Conservation (phyloP, 2,329 filamentous ascomycete species). For the Ampelomyces quisqualis region DNA sequence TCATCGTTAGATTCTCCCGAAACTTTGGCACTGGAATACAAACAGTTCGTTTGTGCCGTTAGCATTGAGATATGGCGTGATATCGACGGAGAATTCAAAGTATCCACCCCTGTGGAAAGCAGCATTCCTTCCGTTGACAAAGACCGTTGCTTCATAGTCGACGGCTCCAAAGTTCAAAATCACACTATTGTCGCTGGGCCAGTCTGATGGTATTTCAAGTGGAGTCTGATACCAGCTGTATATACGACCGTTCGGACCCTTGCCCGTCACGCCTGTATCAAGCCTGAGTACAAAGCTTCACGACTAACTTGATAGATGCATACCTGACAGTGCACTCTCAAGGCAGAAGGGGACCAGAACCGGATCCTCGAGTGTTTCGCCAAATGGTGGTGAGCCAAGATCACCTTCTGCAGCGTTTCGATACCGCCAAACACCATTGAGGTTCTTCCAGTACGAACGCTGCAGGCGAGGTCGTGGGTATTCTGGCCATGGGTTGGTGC, state of each 20-base stretch:
- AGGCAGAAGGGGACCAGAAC: conserved; percentile 57
- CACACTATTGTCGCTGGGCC: conserved; percentile 47
- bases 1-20: neutral
- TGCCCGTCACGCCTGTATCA: conserved; percentile 48
- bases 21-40: conserved; percentile 20
- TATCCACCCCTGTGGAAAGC: conserved; percentile 62
- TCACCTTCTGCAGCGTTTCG: conserved; percentile 46
- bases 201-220: conserved; percentile 54
- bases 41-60: conserved; percentile 58
- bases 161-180: conserved; percentile 61
- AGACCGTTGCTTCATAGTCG: conserved; percentile 60
- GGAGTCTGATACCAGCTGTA: conserved; percentile 54
- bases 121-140: conserved; percentile 57
- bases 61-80: conserved; percentile 50
- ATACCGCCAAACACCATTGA: conserved; percentile 62
- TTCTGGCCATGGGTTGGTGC: conserved; percentile 58
- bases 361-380: conserved; percentile 45
- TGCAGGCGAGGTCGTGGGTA: conserved; percentile 60
- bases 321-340: conserved; percentile 56
- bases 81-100: conserved; percentile 61
- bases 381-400: conserved; percentile 48
- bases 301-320: conserved; percentile 30
- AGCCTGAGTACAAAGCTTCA: too few relatives aligned
- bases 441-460: conserved; percentile 56
- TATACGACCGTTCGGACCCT: conserved; percentile 21